Percentiles rank a stretch among this genome's conserved stretches.
Conservation (phyloP, 2,329 filamentous ascomycete species). For the Colletotrichum somersetense region DNA sequence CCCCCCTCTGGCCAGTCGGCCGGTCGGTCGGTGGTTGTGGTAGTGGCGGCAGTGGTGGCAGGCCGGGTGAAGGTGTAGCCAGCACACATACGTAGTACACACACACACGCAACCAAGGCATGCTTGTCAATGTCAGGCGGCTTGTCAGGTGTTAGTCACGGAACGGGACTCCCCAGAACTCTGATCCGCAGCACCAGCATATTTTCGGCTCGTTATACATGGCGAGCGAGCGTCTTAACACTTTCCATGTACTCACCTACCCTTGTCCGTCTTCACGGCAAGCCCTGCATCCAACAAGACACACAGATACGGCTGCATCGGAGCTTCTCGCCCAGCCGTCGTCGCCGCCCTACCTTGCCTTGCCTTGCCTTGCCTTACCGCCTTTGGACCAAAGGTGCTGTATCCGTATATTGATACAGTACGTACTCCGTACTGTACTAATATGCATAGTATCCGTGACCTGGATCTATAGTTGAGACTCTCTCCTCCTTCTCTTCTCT, state of each 20-base stretch:
- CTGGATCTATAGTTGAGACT: not conserved
- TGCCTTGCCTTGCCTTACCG: not conserved
- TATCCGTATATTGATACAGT: not conserved
- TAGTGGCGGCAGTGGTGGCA: not conserved
- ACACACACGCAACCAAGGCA: constrained; percentile 12
- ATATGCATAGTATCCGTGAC: not conserved
- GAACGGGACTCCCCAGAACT: not conserved
- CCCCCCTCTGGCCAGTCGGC: not conserved
- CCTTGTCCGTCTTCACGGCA: not conserved
- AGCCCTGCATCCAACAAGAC: not conserved
- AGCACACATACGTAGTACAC: not conserved
- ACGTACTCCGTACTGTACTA: no score
- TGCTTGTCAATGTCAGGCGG: constrained; percentile 19
- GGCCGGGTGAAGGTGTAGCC: constrained; percentile 10
- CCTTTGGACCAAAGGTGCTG: constrained; percentile 3
- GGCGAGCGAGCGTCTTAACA: constrained; percentile 16
- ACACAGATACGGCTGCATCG: not conserved
- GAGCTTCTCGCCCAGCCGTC: not conserved
- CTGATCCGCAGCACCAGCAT: constrained; percentile 24
- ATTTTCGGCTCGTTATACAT: constrained; percentile 30
- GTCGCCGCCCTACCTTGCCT: not conserved
- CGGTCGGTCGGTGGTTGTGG: not conserved
- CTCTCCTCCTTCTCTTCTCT: no score
- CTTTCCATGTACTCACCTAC: not conserved
- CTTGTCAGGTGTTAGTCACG: constrained; percentile 33